phyloP scores from a whole-genome alignment of 345 rosid genomes.

The Populus davidiana region DNA sequence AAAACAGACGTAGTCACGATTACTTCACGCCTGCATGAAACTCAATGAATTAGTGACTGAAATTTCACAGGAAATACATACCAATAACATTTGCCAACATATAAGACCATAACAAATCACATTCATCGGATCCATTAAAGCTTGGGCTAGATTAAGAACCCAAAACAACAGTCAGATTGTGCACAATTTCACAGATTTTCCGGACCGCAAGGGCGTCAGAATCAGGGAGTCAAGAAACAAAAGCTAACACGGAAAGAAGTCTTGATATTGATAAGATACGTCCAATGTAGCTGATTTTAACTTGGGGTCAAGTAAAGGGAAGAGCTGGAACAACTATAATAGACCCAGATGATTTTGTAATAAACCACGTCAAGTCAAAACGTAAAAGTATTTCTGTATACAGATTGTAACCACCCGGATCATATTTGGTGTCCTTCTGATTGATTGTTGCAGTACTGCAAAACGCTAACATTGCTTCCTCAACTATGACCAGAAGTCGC shows the following conservation, averaged over 20 bases:
- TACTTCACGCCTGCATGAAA: conserved; percentile 62
- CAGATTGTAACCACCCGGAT: too few species aligned
- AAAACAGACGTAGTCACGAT: conserved; percentile 90
- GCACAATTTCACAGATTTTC: background rate
- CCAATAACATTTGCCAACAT: background rate
- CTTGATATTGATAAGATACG: too few species aligned
- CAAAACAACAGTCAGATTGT: background rate
- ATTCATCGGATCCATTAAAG: background rate
- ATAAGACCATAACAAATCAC: background rate
- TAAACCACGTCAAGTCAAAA: background rate
- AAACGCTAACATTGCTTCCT: too few species aligned
- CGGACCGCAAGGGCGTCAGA: background rate
- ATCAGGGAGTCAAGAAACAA: background rate
- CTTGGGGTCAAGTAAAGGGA: too few species aligned
- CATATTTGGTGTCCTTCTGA: too few species aligned
- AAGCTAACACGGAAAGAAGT: too few species aligned
- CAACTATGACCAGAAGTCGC: too few species aligned
- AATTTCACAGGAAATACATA: background rate
- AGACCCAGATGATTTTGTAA: background rate
- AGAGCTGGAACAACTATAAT: too few species aligned
- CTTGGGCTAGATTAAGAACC: background rate
- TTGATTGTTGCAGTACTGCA: too few species aligned
- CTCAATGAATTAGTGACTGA: conserved; percentile 7
- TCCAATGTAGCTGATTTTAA: too few species aligned
- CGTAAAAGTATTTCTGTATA: background rate